Evolutionary conservation across 2,329 filamentous ascomycete species (phyloP).

Genomic region (Sporothrix pseudoabietina): DNA sequence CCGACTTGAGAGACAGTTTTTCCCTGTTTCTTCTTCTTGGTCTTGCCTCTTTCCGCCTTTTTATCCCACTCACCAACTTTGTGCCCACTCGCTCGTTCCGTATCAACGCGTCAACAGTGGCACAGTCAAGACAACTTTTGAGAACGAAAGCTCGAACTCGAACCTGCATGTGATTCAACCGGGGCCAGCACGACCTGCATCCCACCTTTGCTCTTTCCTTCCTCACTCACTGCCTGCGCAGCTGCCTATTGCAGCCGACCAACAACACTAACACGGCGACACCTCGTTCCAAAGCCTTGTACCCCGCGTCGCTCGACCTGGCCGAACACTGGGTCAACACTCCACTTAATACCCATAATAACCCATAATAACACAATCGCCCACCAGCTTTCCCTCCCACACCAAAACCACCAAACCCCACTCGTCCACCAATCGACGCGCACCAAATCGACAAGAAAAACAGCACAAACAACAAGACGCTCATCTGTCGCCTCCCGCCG

Average conservation of each 20-base stretch:
- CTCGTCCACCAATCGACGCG: constrained; percentile 24
- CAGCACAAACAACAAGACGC: constrained; percentile 14
- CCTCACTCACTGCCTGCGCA: not conserved
- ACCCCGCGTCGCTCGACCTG: constrained; percentile 22
- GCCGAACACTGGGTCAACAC: not conserved
- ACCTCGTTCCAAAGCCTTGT: constrained; percentile 23
- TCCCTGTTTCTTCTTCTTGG: not conserved
- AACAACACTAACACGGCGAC: constrained; percentile 16
- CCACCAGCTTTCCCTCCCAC: constrained; percentile 1
- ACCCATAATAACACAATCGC: not conserved
- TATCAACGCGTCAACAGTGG: constrained; percentile 3
- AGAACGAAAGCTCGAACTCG: not conserved
- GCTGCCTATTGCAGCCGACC: constrained; percentile 17
- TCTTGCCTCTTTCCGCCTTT: not conserved
- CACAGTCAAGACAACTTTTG: not conserved
- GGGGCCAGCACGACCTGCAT: not conserved
- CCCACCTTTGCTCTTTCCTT: not conserved
- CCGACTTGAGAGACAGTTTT: not conserved
- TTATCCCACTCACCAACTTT: not conserved
- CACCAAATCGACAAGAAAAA: constrained; percentile 17
- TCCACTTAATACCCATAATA: constrained; percentile 19
- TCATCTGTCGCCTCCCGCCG: not conserved
- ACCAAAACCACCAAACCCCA: not conserved
- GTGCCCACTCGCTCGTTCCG: not conserved
- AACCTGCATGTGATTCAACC: not conserved